These are phyloP conservation scores for Apiotrichum mycotoxinovorans DNA, from an alignment of 1,284 basidiomycete species.

Conservation along the genomic window DNA sequence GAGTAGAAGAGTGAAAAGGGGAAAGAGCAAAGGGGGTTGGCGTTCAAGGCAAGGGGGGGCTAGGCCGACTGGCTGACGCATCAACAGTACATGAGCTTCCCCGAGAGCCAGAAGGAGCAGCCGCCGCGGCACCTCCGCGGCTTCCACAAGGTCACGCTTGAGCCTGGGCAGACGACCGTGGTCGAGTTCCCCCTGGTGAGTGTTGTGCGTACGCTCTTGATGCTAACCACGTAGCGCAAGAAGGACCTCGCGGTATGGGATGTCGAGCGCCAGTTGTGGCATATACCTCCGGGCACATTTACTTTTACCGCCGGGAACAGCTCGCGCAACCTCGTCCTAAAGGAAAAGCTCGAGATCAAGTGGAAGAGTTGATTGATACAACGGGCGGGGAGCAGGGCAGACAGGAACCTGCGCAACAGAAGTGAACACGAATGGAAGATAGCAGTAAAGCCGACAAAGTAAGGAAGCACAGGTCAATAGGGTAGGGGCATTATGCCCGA, in stretches of 20 bases:
- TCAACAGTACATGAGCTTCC: constrained; percentile 49
- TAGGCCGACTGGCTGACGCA: no score
- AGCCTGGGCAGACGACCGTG: constrained; percentile 33
- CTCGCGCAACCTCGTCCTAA: constrained; percentile 38
- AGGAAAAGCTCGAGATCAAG: neutral
- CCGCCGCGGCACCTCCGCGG: constrained; percentile 47
- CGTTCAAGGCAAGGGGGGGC: no score
- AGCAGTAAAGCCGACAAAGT: no score
- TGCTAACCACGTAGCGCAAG: constrained; percentile 33
- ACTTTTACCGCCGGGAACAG: constrained; percentile 42
- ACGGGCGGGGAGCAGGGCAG: neutral
- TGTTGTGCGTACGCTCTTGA: no score
- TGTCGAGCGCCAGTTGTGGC: constrained; percentile 46
- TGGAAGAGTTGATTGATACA: no score
- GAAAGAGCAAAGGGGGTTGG: no score
- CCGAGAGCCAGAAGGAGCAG: constrained; percentile 41
- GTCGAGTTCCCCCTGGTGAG: constrained; percentile 47
- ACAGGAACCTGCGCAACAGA: no score
- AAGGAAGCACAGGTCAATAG: no score
- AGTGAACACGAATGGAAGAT: no score
- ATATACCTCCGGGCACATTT: constrained; percentile 42
- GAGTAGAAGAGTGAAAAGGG: no score
- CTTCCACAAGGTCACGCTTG: constrained; percentile 44
- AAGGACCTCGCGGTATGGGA: constrained; percentile 53
- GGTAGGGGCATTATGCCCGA: no score